These are phyloP conservation scores for Candolleomyces efflorescens DNA, from an alignment of 768 basidiomycete genomes.

Conservation along the genomic window DNA sequence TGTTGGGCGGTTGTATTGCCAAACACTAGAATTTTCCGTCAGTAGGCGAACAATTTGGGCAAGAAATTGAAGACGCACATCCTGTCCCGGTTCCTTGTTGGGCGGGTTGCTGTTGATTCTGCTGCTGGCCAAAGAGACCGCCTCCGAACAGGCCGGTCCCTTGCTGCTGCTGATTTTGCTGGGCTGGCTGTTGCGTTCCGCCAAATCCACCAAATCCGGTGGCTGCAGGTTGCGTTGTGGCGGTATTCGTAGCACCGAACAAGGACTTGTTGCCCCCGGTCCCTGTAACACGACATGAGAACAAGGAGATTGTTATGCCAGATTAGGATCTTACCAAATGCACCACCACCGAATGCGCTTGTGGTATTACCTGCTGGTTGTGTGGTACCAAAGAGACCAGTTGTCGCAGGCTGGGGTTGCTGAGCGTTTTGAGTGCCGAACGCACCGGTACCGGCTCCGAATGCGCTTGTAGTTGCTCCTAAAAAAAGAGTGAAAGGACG, in stretches of 20 bases:
- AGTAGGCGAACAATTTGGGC: background rate
- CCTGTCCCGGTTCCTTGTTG: slow-evolving; percentile 17
- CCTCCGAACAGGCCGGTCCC: slow-evolving; percentile 3
- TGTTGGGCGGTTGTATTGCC: slow-evolving; percentile 11
- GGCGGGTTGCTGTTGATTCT: slow-evolving; percentile 11
- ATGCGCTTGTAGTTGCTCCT: background rate
- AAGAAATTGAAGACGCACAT: background rate
- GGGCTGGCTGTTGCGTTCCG: slow-evolving; percentile 12
- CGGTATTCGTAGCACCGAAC: background rate
- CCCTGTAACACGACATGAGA: background rate
- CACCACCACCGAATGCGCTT: slow-evolving; percentile 10
- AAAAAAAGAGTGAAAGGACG: background rate
- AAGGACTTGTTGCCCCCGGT: background rate
- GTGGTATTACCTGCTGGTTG: background rate
- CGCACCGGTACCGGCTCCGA: background rate
- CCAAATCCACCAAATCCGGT: slow-evolving; percentile 16
- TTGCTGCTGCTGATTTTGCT: slow-evolving; percentile 12
- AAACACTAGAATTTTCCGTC: slow-evolving; percentile 13
- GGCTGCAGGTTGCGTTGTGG: slow-evolving; percentile 7
- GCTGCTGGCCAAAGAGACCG: slow-evolving; percentile 9
- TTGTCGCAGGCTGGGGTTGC: slow-evolving; percentile 17
- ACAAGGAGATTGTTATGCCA: background rate
- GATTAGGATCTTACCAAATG: background rate
- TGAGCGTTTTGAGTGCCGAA: slow-evolving; percentile 18
- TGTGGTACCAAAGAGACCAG: background rate